Percentiles rank a stretch among this genome's conserved stretches.
These are phyloP conservation scores for Saitozyma podzolica DNA, from an alignment of 768 basidiomycete species.

Conservation along the genomic window DNA sequence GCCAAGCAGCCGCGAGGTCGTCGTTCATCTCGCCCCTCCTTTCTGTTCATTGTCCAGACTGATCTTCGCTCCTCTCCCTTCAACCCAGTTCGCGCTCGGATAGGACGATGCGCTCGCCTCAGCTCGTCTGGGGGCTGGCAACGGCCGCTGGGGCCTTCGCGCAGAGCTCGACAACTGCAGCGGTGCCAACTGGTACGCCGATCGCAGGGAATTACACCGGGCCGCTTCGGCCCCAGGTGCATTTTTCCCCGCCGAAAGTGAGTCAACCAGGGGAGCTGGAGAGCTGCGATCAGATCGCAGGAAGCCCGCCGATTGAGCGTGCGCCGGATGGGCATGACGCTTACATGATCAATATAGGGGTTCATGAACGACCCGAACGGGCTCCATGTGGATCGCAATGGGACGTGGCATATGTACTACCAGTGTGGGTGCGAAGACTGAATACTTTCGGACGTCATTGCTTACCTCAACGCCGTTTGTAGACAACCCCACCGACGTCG, in stretches of 20 bases:
- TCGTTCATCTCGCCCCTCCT: too few relatives aligned
- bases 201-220: constrained; percentile 41
- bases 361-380: constrained; percentile 48
- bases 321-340: background rate
- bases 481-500: constrained; percentile 33
- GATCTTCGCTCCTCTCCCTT: too few relatives aligned
- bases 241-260: constrained; percentile 43
- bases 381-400: constrained; percentile 32
- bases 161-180: background rate
- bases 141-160: too few relatives aligned
- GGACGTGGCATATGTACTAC: constrained; percentile 48
- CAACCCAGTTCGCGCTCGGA: too few relatives aligned
- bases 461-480: background rate
- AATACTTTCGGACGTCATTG: too few relatives aligned
- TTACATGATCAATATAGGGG: constrained; percentile 12
- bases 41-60: too few relatives aligned
- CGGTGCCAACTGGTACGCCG: constrained; percentile 16
- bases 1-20: too few relatives aligned
- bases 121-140: too few relatives aligned
- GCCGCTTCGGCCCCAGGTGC: constrained; percentile 36
- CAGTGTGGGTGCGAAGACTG: constrained; percentile 45
- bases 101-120: too few relatives aligned
- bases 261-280: background rate
- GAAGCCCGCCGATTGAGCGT: too few relatives aligned
- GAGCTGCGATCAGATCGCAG: background rate